A percentile compares a stretch with the other conserved stretches of the same genome.
Conservation (phyloP, 108 stramenopile species). For the Discostella pseudostelligera region DNA sequence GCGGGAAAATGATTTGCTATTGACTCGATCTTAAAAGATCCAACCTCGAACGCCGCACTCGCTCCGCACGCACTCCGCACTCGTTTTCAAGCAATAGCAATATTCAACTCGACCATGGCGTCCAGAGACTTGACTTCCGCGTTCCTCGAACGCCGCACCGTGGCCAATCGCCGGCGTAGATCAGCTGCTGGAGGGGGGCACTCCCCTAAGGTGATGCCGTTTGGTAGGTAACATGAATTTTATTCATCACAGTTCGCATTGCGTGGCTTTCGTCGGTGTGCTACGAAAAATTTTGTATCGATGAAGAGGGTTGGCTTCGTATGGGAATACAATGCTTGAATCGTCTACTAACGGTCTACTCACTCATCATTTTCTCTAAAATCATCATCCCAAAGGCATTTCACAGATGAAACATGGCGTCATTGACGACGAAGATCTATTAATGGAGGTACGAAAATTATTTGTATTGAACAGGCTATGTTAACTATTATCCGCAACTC, state of each 20-base stretch:
- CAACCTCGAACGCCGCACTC: too few species aligned
- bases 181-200: slow-evolving; percentile 20
- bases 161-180: slow-evolving; percentile 62
- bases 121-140: slow-evolving; percentile 82
- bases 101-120: slow-evolving; percentile 60
- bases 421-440: slow-evolving; percentile 34
- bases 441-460: slow-evolving; percentile 58
- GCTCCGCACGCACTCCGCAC: too few species aligned
- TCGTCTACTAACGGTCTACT: background rate
- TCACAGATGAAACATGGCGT: slow-evolving; percentile 35
- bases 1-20: too few species aligned
- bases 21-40: too few species aligned
- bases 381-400: slow-evolving; percentile 17
- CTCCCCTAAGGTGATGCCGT: slow-evolving; percentile 35
- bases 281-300: background rate
- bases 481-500: background rate
- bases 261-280: background rate
- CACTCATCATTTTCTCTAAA: background rate
- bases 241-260: background rate
- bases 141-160: slow-evolving; percentile 76
- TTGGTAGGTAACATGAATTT: slow-evolving; percentile 43
- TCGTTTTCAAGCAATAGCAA: too few species aligned
- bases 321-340: background rate
- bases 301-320: background rate
- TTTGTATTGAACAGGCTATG: too few species aligned